phyloP scores from a whole-genome alignment of 495 filamentous ascomycete species.

The Chaetomium cochliodes region DNA sequence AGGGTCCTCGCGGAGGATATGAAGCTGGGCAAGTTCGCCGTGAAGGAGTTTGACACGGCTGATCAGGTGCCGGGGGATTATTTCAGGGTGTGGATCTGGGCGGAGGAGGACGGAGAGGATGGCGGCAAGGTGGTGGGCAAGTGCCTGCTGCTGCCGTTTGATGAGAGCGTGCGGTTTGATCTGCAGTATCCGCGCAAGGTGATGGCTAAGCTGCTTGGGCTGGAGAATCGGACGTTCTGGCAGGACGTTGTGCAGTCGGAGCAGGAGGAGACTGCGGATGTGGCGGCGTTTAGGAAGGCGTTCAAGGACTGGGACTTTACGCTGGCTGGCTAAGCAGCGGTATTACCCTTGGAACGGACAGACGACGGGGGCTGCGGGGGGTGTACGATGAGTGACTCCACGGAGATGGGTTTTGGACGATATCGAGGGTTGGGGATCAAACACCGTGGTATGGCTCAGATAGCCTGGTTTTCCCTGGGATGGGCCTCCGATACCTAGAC shows the following conservation, averaged over 20 bases:
- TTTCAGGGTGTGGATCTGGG: constrained; percentile 83
- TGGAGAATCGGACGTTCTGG: constrained; percentile 77
- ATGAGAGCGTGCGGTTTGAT: constrained; percentile 52
- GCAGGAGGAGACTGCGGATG: constrained; percentile 75
- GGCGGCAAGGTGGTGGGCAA: constrained; percentile 41
- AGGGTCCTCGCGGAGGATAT: constrained; percentile 78
- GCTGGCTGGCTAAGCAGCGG: constrained; percentile 4
- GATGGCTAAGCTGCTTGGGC: constrained; percentile 77
- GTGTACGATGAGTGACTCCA: not conserved
- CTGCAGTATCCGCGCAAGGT: constrained; percentile 70
- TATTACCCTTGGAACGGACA: not conserved
- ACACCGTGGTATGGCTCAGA: not conserved
- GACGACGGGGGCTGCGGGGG: not conserved
- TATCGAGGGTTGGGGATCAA: not conserved
- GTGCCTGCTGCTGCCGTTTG: constrained; percentile 50
- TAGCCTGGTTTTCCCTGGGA: not conserved
- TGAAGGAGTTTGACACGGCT: constrained; percentile 40
- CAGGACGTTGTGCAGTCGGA: constrained; percentile 73
- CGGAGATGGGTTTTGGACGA: not conserved
- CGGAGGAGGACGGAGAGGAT: constrained; percentile 44
- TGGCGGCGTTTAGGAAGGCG: constrained; percentile 74
- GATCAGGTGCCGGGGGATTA: constrained; percentile 63
- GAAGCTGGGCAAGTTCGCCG: constrained; percentile 58
- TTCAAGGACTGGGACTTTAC: constrained; percentile 87
- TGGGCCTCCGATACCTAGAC: not conserved